phyloP scores from a whole-genome alignment of 495 filamentous ascomycete species.

The Lophiotrema nucula region DNA sequence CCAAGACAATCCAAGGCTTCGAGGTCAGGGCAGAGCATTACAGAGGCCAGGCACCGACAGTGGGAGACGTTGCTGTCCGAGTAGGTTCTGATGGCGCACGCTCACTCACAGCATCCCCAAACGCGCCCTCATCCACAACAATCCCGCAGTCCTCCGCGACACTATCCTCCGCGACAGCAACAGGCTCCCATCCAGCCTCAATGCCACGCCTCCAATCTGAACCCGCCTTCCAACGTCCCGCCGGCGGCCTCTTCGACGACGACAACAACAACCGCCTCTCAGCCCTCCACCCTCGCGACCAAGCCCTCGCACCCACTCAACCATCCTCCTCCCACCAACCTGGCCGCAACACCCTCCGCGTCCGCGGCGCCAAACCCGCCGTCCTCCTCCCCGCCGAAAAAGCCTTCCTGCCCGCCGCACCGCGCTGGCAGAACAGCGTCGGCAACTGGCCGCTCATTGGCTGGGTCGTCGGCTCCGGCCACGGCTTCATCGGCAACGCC shows the following conservation, averaged over 20 bases:
- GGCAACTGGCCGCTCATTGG: conserved; percentile 33
- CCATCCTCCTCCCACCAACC: background rate
- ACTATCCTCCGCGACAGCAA: conserved; percentile 30
- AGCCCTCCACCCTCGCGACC: background rate
- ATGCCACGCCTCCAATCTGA: conserved; percentile 42
- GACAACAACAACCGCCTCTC: background rate
- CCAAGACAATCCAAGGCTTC: conserved; percentile 73
- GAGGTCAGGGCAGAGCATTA: conserved; percentile 77
- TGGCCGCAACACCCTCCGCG: conserved; percentile 21
- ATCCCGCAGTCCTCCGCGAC: conserved; percentile 17
- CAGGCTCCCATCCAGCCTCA: conserved; percentile 17
- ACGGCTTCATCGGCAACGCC: conserved; percentile 76
- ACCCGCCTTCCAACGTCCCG: conserved; percentile 41
- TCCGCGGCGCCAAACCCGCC: conserved; percentile 36
- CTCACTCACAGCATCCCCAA: conserved; percentile 19
- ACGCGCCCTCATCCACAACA: conserved; percentile 22
- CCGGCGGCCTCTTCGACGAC: conserved; percentile 23
- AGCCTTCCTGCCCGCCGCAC: conserved; percentile 40
- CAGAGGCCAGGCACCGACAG: conserved; percentile 63
- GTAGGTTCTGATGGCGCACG: conserved; percentile 37
- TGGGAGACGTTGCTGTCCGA: conserved; percentile 61
- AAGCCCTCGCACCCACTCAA: conserved; percentile 12
- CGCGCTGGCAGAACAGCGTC: conserved; percentile 37
- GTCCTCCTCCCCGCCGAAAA: conserved; percentile 37
- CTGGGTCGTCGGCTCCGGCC: conserved; percentile 44